Base-by-base conservation (phyloP, 164 flowering plant genomes). In the Cinnamomum chago region DNA sequence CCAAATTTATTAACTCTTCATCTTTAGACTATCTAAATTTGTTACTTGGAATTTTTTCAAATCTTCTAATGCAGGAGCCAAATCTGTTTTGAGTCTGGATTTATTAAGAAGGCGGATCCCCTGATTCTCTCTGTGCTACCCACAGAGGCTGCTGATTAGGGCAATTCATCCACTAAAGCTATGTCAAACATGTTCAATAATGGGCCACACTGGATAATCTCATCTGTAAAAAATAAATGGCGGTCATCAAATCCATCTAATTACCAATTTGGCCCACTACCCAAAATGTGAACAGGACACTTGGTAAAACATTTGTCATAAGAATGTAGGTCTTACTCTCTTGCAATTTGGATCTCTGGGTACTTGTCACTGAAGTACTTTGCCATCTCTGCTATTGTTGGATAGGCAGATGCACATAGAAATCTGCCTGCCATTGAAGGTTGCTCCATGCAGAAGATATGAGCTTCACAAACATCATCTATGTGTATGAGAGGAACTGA, bases 391-490 rank as follows among this genome's bases (percentile, higher is more conserved):
- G 25, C 62, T 0, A 71, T 50, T 10, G 76, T 33, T 0, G 74
- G 25, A 40, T 47, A 83, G 0, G 15, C 75, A 23, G 58, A 50
- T 23, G 85, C 77, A 62, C 81, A 81, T 24, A 83, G 62, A 72
- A 62, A 81, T 71, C 85, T 70, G 3, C 82, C 91, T 20, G 23
- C 50, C 13, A 85, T 62, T 1, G 83, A 80, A 22, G 81, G 67
- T 28, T 82, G 70, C 71, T 85, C 84, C 78, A 87, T 82, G 77
- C 84, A 85, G 77, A 85, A 88, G 17, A 88, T 65, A 40, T 80
- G 90, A 1, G 93, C 91, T 62, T 84, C 85, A 24, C 79, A 72
- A 0, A 78, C 86, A 76, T 90, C 93, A 3, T 87, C 82, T 9
- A 88, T 70, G 67, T 90, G 93, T 20, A 82, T n/a, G 5, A 87